Conservation (phyloP, 2,329 filamentous ascomycete genomes). For the Podosphaera leucotricha region DNA sequence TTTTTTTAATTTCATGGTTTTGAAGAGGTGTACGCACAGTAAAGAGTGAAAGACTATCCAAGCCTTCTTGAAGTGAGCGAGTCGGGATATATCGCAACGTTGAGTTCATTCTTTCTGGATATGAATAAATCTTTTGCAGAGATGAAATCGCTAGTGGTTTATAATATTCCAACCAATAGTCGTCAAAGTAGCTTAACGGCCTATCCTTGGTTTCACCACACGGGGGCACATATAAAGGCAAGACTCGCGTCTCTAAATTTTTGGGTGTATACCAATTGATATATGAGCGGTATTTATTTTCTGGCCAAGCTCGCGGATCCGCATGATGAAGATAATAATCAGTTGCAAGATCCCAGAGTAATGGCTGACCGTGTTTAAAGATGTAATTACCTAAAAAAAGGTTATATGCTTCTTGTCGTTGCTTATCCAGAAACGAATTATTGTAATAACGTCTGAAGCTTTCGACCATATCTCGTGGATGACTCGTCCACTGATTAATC, state of each 20-base stretch:
- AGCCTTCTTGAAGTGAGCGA: slow-evolving; percentile 45
- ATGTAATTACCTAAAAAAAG: slow-evolving; percentile 92
- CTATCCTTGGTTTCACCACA: slow-evolving; percentile 7
- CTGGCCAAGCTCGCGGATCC: slow-evolving; percentile 50
- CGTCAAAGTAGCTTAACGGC: slow-evolving; percentile 39
- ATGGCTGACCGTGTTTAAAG: slow-evolving; percentile 64
- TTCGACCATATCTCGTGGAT: slow-evolving; percentile 96
- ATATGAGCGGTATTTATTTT: slow-evolving; percentile 43
- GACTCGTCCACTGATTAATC: slow-evolving; percentile 96
- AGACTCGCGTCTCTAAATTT: slow-evolving; percentile 35
- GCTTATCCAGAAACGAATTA: slow-evolving; percentile 94
- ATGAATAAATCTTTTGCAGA: slow-evolving; percentile 78
- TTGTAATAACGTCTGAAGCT: slow-evolving; percentile 98
- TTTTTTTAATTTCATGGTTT: slow-evolving; percentile 36
- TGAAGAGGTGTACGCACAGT: slow-evolving; percentile 41
- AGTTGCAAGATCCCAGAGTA: slow-evolving; percentile 88
- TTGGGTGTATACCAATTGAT: slow-evolving; percentile 71
- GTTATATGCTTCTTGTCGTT: slow-evolving; percentile 94
- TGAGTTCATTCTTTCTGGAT: slow-evolving; percentile 54
- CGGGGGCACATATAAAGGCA: slow-evolving; percentile 9
- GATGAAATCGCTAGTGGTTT: slow-evolving; percentile 69
- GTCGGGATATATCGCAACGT: slow-evolving; percentile 65
- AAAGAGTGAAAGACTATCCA: slow-evolving; percentile 75
- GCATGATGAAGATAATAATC: slow-evolving; percentile 93
- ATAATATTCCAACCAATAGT: slow-evolving; percentile 97